Evolutionary conservation across 106 monocot species (phyloP), one percentile per base, ranked within the genome.

Genomic region (Dendrobium officinale): DNA sequence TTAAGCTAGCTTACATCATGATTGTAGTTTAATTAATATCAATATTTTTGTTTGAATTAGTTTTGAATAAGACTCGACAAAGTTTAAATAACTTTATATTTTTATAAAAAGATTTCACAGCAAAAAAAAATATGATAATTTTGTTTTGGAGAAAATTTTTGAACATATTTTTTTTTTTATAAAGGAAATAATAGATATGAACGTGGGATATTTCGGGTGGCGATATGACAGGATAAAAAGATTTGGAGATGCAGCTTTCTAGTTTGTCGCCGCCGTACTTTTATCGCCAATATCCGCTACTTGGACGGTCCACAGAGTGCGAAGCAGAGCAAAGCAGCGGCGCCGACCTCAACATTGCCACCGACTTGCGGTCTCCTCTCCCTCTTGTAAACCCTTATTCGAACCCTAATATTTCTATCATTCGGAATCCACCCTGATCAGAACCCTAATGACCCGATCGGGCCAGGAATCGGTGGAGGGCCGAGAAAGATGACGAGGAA

Each of bases 401-500:
- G 5, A 6, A 75, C 44, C 16, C 22, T 51, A 0, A 26, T 77
- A 29, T 54, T 1, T 33, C 16, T 54, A 13, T 77, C 29, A 0
- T 54, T 31, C 54, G 27, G 4, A 44, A 42, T n/a, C 51, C 51
- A 51, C 51, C 15, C 77, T 77, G 26, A 29, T 27, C 77, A 8
- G 19, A 77, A 51, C 54, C 19, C 54, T 54, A 27, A 51, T 77
- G 77, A 47, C 9, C 48, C 42, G 13, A 43, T 74, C 74, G 19
- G n/a, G 41, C 4, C 76, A 2, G 49, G 9, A 9, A 48, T 76
- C 76, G 76, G 41, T 74, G 76, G 76, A 27, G 49, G 3, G 49
- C 17, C 29, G 80, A 20, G 7, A 55, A 67, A 37, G 80, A 80
- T 80, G 80, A 80, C 73, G 73, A 73, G 80, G 80, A 70, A 72